These are phyloP conservation scores for Trichoderma afroharzianum DNA, from an alignment of 2,329 filamentous ascomycete genomes.

Conservation along the genomic window DNA sequence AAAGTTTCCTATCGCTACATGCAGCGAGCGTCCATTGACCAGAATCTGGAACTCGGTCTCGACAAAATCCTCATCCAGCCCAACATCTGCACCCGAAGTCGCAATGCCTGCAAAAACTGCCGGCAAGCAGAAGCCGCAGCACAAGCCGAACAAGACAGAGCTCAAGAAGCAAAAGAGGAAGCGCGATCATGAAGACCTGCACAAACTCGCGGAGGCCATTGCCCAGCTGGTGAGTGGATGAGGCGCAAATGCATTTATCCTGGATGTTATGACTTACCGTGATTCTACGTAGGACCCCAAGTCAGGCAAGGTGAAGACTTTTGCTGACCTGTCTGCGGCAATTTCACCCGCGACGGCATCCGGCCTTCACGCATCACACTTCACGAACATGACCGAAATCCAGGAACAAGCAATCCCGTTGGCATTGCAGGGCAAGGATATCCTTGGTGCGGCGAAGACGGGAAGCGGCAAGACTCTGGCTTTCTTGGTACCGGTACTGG, in stretches of 20 bases:
- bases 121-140: constrained; percentile 25
- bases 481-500: constrained; percentile 86
- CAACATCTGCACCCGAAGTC: not conserved
- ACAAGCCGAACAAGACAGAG: constrained; percentile 32
- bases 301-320: constrained; percentile 58
- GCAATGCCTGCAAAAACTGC: constrained; percentile 21
- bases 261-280: not conserved
- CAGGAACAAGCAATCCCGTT: constrained; percentile 85
- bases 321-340: constrained; percentile 69
- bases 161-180: constrained; percentile 37
- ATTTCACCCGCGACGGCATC: constrained; percentile 73
- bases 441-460: constrained; percentile 92
- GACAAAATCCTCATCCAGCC: not conserved
- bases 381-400: constrained; percentile 85
- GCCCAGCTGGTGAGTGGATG: constrained; percentile 30
- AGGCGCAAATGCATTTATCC: not conserved
- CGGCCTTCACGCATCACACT: constrained; percentile 83
- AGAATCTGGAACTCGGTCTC: not conserved
- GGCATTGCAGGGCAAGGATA: constrained; percentile 79
- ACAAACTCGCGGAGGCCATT: constrained; percentile 33
- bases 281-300: constrained; percentile 54
- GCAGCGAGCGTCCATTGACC: not conserved
- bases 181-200: constrained; percentile 35
- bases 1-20: constrained; percentile 14
- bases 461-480: constrained; percentile 94